These are phyloP conservation scores for Hypoxylon sp. DNA, from an alignment of 2,329 filamentous ascomycete species.

Conservation along the genomic window DNA sequence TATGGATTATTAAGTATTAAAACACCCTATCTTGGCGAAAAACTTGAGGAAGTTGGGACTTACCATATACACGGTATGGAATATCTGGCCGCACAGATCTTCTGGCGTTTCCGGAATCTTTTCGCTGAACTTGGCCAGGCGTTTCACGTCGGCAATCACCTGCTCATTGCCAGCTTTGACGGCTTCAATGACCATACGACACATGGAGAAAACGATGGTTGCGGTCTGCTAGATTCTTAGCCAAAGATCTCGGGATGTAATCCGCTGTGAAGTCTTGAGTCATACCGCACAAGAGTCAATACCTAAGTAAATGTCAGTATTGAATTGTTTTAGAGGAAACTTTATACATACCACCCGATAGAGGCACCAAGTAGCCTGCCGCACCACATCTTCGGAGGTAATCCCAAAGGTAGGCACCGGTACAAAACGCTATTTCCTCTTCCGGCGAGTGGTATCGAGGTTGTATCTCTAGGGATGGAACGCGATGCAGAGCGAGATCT, in stretches of 20 bases:
- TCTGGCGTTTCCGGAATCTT: conserved; percentile 69
- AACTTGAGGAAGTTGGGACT: background rate
- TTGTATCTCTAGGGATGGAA: conserved; percentile 61
- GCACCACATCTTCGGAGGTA: conserved; percentile 58
- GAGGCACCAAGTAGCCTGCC: conserved; percentile 62
- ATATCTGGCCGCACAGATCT: conserved; percentile 67
- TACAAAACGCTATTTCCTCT: conserved; percentile 76
- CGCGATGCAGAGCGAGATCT: conserved; percentile 59
- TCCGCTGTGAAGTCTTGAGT: conserved; percentile 39
- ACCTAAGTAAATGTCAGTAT: conserved; percentile 55
- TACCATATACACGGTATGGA: conserved; percentile 74
- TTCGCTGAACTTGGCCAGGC: conserved; percentile 51
- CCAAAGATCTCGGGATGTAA: background rate
- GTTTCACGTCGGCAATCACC: conserved; percentile 58
- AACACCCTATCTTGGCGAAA: background rate
- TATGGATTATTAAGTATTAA: background rate
- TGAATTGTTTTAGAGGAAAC: too few species aligned
- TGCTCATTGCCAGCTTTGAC: conserved; percentile 60
- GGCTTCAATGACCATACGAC: conserved; percentile 68
- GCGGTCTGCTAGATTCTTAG: conserved; percentile 7
- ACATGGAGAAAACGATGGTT: conserved; percentile 59
- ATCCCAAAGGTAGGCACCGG: conserved; percentile 78
- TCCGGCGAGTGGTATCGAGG: conserved; percentile 73
- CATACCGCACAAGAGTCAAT: conserved; percentile 70
- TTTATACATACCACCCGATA: conserved; percentile 54